Base-by-base conservation (phyloP, 805 yeast genomes). In the Candida adriatica region DNA sequence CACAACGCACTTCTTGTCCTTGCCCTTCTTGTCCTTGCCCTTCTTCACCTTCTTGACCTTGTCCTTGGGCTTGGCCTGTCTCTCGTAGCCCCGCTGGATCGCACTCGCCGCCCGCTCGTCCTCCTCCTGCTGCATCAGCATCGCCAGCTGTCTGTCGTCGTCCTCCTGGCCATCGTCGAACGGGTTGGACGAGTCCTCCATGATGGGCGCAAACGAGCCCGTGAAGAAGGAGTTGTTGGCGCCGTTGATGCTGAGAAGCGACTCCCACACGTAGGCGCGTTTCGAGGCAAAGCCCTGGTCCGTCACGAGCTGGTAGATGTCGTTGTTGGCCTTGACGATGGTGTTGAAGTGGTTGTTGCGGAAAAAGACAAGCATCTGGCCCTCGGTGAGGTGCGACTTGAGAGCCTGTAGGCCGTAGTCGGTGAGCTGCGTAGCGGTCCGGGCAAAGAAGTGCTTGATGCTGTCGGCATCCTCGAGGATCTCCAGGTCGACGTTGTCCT, bases 291-390 rank as follows among this genome's bases (percentile, higher is more conserved):
- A 80, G 4, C 92, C 86, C 11, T 66, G 60, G 50, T 92, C 96
- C 2, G 92, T 83, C 3, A 83, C 79, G 17, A 90, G 61, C 5
- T 73, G 56, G 49, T 72, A 86, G 19, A 90, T 60, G 18, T 63
- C 64, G 24, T 56, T 58, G 13, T 53, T 55, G 15, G 54, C 53
- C 48, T 77, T 78, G 35, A 56, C 70, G 8, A 88, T 51, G 0
- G 96, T 85, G 41, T 71, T 71, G 56, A 84, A 90, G 54, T 87
- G 96, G 54, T 92, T 88, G 56, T 92, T 90, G 49, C 96, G 68
- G 61, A 88, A 92, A 39, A 90, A 70, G 0, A 90, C 75, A 1
- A 78, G 72, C 34, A 78, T 65, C 6, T 77, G 68, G 25, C 76
- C 76, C 11, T 68, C 65, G 1, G 55, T 49, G 17, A 84, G 51